Conservation (phyloP, 192 early-diverging fungal genomes). For the Borealophlyctis nickersoniae region DNA sequence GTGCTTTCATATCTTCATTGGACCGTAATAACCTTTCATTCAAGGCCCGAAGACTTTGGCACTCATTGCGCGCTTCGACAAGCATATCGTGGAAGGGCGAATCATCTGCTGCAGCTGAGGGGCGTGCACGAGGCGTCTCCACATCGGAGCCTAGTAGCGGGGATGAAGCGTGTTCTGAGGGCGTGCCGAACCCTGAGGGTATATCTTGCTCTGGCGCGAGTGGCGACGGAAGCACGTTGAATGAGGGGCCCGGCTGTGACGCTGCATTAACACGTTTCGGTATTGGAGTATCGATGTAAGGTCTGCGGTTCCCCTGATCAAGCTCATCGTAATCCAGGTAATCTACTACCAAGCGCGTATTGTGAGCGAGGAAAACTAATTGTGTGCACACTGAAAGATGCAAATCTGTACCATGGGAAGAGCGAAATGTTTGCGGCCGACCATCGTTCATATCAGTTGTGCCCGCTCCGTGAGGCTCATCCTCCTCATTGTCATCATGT, state of each 20-base stretch:
- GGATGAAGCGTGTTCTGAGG: background rate
- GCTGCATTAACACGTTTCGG: too few species aligned
- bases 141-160: background rate
- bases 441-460: too few species aligned
- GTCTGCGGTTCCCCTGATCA: too few species aligned
- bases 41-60: conserved; percentile 6
- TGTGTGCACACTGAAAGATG: too few species aligned
- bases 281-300: too few species aligned
- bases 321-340: too few species aligned
- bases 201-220: background rate
- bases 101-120: background rate
- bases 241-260: background rate
- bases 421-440: too few species aligned
- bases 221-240: background rate
- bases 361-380: too few species aligned
- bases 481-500: too few species aligned
- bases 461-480: too few species aligned
- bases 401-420: too few species aligned
- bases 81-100: background rate
- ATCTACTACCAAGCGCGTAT: too few species aligned
- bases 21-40: conserved; percentile 16
- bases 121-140: background rate
- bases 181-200: background rate
- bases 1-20: conserved; percentile 9
- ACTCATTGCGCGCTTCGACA: conserved; percentile 6